Conservation (phyloP, 352 stramenopile genomes). For the Phytophthora pini region DNA sequence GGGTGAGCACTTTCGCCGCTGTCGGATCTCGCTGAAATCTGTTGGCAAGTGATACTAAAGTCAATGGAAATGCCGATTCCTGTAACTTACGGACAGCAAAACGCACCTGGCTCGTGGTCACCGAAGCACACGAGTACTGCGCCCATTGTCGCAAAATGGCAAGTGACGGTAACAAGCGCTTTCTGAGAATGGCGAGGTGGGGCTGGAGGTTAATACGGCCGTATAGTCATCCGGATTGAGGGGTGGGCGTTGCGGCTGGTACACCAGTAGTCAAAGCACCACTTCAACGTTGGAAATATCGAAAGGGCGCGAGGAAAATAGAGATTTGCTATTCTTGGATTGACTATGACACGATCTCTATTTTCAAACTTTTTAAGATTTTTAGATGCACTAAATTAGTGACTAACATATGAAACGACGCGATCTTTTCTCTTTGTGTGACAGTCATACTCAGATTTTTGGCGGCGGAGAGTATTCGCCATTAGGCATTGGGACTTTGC, state of each 20-base stretch:
- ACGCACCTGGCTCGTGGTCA: conserved; percentile 21
- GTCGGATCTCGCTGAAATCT: conserved; percentile 25
- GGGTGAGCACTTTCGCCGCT: conserved; percentile 5
- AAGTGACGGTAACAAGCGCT: conserved; percentile 16
- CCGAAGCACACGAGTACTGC: conserved; percentile 65
- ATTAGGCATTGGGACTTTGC: background rate
- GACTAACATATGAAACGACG: conserved; percentile 9
- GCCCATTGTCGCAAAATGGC: conserved; percentile 49
- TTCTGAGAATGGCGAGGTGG: conserved; percentile 21
- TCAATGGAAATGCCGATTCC: background rate
- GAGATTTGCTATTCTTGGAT: too few species aligned
- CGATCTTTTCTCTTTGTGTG: conserved; percentile 22
- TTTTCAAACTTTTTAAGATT: background rate
- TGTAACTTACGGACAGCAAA: background rate
- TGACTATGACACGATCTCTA: background rate
- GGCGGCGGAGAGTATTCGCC: background rate
- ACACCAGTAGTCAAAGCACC: conserved; percentile 27
- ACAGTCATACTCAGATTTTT: conserved; percentile 14
- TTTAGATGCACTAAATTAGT: conserved; percentile 1
- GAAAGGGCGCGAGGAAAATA: background rate
- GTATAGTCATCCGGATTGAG: conserved; percentile 30
- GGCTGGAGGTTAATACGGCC: background rate
- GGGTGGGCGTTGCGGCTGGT: conserved; percentile 15
- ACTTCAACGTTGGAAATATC: conserved; percentile 27
- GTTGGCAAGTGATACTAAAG: background rate